Conservation (phyloP, 768 basidiomycete species). For the Pleurotus tuoliensis region DNA sequence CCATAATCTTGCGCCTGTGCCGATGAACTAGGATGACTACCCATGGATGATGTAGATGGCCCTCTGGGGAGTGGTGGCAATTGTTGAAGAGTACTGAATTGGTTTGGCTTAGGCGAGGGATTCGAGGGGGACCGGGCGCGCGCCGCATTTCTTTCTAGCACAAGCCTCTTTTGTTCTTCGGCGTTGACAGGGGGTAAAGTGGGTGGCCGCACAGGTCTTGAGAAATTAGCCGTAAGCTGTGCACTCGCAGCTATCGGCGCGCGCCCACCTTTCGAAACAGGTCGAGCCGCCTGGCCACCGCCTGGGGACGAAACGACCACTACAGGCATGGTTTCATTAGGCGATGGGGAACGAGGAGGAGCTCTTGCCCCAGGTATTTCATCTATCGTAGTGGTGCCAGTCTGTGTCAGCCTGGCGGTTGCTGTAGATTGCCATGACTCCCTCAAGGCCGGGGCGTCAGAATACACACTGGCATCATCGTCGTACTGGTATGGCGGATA, state of each 20-base stretch:
- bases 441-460: conserved; percentile 28
- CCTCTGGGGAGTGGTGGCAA: conserved; percentile 10
- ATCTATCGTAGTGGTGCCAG: not conserved
- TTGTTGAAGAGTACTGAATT: conserved; percentile 1
- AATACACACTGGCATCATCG: conserved; percentile 42
- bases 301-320: conserved; percentile 52
- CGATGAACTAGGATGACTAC: not conserved
- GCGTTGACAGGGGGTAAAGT: conserved; percentile 28
- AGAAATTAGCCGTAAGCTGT: conserved; percentile 55
- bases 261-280: conserved; percentile 24
- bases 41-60: conserved; percentile 10
- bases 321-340: conserved; percentile 33
- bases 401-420: conserved; percentile 9
- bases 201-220: conserved; percentile 52
- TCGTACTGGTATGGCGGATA: conserved; percentile 28
- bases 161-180: conserved; percentile 42
- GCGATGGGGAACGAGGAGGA: conserved; percentile 8
- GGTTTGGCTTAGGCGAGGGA: conserved; percentile 8
- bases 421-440: conserved; percentile 37
- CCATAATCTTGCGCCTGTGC: not conserved
- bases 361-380: conserved; percentile 6
- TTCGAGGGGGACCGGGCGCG: conserved; percentile 26
- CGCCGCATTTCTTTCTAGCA: conserved; percentile 56
- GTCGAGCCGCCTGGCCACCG: conserved; percentile 10
- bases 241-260: conserved; percentile 34